These are phyloP conservation scores for Lipomyces anomalus DNA, from an alignment of 805 yeast genomes.

Conservation along the genomic window DNA sequence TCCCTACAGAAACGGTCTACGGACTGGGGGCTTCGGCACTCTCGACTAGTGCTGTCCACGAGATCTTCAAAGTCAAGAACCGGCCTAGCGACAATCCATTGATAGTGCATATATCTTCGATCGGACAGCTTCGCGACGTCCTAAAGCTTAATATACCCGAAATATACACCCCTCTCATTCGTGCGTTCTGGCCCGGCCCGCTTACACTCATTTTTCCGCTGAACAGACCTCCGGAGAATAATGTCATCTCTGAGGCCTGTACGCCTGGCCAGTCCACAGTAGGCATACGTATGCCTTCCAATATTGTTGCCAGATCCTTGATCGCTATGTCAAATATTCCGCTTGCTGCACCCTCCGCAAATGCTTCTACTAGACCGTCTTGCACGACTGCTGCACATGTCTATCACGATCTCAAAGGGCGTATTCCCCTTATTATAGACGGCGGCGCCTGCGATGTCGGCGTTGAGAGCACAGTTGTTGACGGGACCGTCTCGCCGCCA, in stretches of 20 bases:
- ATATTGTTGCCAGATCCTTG: conserved; percentile 85
- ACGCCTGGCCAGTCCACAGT: conserved; percentile 86
- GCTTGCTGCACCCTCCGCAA: conserved; percentile 96
- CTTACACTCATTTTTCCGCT: conserved; percentile 75
- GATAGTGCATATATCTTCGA: conserved; percentile 80
- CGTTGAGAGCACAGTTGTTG: conserved; percentile 89
- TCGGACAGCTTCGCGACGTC: conserved; percentile 49
- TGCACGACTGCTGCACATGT: conserved; percentile 90
- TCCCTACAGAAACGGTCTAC: conserved; percentile 96
- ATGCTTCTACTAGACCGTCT: conserved; percentile 90
- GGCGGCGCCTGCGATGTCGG: conserved; percentile 90
- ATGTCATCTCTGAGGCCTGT: conserved; percentile 57
- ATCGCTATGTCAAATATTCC: conserved; percentile 82
- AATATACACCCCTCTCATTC: conserved; percentile 58
- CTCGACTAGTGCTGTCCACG: conserved; percentile 61
- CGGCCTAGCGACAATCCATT: conserved; percentile 95
- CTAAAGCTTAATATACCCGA: conserved; percentile 48
- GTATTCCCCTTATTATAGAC: conserved; percentile 78
- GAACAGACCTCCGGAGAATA: conserved; percentile 35
- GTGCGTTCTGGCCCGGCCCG: conserved; percentile 93
- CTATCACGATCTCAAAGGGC: conserved; percentile 66
- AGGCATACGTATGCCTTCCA: conserved; percentile 84
- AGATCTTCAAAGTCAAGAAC: conserved; percentile 82
- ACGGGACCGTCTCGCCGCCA: conserved; percentile 82
- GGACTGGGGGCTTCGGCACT: conserved; percentile 90